These are phyloP conservation scores for Quercus cerris DNA, from an alignment of 306 rosid species.

Conservation along the genomic window DNA sequence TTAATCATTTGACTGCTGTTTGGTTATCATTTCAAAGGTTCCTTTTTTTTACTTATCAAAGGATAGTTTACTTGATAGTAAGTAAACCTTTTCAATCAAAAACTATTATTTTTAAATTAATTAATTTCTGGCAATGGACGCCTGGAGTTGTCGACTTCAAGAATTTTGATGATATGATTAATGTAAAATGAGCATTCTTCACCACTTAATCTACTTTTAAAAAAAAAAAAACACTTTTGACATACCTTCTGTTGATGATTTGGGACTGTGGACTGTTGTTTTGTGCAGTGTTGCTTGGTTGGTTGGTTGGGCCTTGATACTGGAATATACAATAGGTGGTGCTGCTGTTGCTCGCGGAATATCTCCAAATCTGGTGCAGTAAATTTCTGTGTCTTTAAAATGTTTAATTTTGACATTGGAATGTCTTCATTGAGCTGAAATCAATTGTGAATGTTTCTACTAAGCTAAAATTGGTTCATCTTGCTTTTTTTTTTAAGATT, in stretches of 20 bases:
- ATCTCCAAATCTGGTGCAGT: slow-evolving; percentile 79
- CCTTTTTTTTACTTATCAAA: not conserved
- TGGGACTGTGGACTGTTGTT: slow-evolving; percentile 17
- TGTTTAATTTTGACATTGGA: not conserved
- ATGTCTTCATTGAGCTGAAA: slow-evolving; percentile 9
- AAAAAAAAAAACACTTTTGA: not conserved
- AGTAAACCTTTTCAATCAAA: not conserved
- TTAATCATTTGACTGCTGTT: not conserved
- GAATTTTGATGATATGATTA: not conserved
- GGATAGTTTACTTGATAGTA: not conserved
- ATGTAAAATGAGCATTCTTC: not conserved
- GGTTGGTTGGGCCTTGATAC: slow-evolving; percentile 83
- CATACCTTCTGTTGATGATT: not conserved
- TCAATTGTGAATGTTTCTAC: not conserved
- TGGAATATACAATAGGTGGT: slow-evolving; percentile 87
- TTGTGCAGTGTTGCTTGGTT: slow-evolving; percentile 85
- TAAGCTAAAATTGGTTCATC: slow-evolving; percentile 1
- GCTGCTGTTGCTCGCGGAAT: slow-evolving; percentile 93
- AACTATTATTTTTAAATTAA: not conserved
- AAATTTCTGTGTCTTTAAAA: not conserved
- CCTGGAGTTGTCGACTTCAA: not conserved
- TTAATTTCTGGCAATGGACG: not conserved
- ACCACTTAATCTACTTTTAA: too few relatives aligned
- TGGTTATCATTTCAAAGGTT: not conserved
- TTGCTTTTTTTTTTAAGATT: not conserved